These are phyloP conservation scores for Leucosporidium scottii DNA, from an alignment of 768 basidiomycete species.

Conservation along the genomic window DNA sequence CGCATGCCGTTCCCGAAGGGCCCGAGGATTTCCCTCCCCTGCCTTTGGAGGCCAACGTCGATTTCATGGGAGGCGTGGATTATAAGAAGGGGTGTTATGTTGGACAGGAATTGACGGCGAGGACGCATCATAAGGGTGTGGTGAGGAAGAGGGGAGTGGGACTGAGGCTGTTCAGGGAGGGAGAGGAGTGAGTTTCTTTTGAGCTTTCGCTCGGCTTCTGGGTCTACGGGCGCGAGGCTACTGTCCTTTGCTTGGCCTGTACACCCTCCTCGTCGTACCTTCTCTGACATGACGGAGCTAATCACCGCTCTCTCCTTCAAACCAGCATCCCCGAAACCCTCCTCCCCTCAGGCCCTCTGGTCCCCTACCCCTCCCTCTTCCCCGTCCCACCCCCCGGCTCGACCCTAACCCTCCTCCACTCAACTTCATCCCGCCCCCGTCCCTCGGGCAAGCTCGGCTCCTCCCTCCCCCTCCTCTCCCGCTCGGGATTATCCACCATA, in stretches of 20 bases:
- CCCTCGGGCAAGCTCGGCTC: conserved; percentile 19
- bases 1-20: conserved; percentile 84
- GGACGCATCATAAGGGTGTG: conserved; percentile 90
- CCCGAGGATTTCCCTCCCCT: conserved; percentile 70
- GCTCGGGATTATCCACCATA: conserved; percentile 1
- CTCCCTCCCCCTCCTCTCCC: conserved; percentile 12
- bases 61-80: conserved; percentile 93
- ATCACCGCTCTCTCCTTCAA: too few relatives aligned
- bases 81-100: conserved; percentile 97
- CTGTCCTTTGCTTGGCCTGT: too few relatives aligned
- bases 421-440: conserved; percentile 13
- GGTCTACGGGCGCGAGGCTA: too few relatives aligned
- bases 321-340: conserved; percentile 2
- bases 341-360: conserved; percentile 19
- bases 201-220: too few relatives aligned
- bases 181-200: conserved; percentile 38
- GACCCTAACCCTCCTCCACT: conserved; percentile 17
- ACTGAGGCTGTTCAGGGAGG: conserved; percentile 52
- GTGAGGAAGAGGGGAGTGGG: conserved; percentile 85
- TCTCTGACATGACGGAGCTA: too few relatives aligned
- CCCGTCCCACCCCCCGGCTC: conserved; percentile 17
- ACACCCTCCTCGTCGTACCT: too few relatives aligned
- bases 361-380: conserved; percentile 22
- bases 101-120: conserved; percentile 92
- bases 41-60: conserved; percentile 90